Conservation (phyloP, 768 basidiomycete species). For the Leucosporidium creatinivorum region DNA sequence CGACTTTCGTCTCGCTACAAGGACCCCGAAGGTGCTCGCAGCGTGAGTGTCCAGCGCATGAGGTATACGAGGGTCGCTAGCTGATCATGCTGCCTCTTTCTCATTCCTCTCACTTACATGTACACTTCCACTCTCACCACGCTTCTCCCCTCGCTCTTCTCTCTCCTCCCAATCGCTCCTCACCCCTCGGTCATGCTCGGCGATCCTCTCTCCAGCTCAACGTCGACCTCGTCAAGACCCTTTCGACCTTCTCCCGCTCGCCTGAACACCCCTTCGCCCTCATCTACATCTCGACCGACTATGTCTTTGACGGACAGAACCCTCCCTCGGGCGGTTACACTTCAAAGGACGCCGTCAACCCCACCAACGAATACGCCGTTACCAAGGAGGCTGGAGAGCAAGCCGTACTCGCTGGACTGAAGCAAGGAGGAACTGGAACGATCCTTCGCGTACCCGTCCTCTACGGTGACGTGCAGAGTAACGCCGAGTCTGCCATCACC, state of each 20-base stretch:
- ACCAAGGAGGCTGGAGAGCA: slow-evolving; percentile 83
- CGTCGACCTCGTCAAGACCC: slow-evolving; percentile 60
- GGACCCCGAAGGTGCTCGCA: slow-evolving; percentile 62
- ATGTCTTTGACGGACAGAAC: slow-evolving; percentile 89
- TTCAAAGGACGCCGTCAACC: slow-evolving; percentile 64
- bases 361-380: slow-evolving; percentile 72
- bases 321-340: slow-evolving; percentile 62
- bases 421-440: slow-evolving; percentile 52
- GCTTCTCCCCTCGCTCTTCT: background rate
- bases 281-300: slow-evolving; percentile 92
- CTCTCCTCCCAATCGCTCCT: background rate
- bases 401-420: slow-evolving; percentile 55
- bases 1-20: slow-evolving; percentile 35
- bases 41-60: slow-evolving; percentile 44
- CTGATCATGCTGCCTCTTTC: background rate
- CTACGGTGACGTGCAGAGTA: slow-evolving; percentile 80
- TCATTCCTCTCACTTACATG: background rate
- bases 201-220: slow-evolving; percentile 56
- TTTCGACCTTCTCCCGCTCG: slow-evolving; percentile 60
- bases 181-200: background rate
- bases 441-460: slow-evolving; percentile 86
- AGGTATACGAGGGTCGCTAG: no score
- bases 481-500: slow-evolving; percentile 84
- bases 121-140: background rate
- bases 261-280: slow-evolving; percentile 54